Percentiles rank a stretch among this genome's conserved stretches.
Conservation (phyloP, 1,139 yeast genomes). For the Citeromyces siamensis region DNA sequence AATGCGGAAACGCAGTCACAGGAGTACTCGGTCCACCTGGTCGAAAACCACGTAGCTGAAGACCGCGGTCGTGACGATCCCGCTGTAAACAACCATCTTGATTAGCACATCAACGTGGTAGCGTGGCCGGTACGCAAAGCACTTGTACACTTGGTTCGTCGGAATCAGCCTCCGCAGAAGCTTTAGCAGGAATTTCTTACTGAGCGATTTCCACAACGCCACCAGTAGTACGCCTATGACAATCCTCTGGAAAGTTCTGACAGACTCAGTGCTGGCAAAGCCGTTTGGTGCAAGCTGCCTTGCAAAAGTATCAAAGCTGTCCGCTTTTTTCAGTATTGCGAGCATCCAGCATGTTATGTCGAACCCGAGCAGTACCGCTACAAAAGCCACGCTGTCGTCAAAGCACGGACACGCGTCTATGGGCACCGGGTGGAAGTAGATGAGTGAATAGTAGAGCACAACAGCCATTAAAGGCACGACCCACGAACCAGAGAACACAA, state of each 20-base stretch:
- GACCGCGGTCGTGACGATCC: slow-evolving; percentile 39
- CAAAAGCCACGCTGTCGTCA: slow-evolving; percentile 89
- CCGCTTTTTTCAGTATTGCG: slow-evolving; percentile 6
- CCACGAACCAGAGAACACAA: slow-evolving; percentile 21
- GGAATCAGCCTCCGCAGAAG: slow-evolving; percentile 21
- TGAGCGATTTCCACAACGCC: slow-evolving; percentile 52
- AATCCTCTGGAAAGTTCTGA: slow-evolving; percentile 30
- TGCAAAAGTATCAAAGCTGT: slow-evolving; percentile 5
- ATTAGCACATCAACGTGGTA: slow-evolving; percentile 70
- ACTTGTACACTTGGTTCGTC: slow-evolving; percentile 10
- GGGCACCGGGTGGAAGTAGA: slow-evolving; percentile 72
- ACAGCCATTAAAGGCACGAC: slow-evolving; percentile 28
- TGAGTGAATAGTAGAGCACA: slow-evolving; percentile 24
- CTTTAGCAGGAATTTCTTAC: slow-evolving; percentile 46
- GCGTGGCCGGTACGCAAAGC: slow-evolving; percentile 38
- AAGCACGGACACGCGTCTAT: slow-evolving; percentile 94
- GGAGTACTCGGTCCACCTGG: slow-evolving; percentile 9
- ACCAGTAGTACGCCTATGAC: slow-evolving; percentile 47
- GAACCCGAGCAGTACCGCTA: slow-evolving; percentile 78
- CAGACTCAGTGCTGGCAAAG: slow-evolving; percentile 26
- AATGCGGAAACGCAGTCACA: slow-evolving; percentile 4
- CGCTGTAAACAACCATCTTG: slow-evolving; percentile 62
- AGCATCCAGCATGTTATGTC: slow-evolving; percentile 42
- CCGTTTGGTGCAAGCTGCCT: slow-evolving; percentile 24
- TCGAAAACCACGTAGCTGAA: slow-evolving; percentile 9